phyloP scores from a whole-genome alignment of 768 basidiomycete genomes.

The Rhizopogon vulgaris region DNA sequence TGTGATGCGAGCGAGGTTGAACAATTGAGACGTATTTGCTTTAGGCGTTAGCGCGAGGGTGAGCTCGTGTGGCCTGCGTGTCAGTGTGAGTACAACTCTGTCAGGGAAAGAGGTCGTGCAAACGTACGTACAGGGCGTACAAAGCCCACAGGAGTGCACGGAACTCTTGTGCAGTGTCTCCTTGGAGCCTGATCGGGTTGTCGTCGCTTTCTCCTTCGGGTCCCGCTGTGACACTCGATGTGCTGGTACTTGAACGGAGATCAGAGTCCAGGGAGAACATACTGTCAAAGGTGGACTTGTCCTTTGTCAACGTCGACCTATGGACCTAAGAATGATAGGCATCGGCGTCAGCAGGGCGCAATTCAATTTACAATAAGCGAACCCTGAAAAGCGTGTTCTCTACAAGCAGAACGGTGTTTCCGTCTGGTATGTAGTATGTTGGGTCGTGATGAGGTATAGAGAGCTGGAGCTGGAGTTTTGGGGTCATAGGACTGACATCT shows the following conservation, averaged over 20 bases:
- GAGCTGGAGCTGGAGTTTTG: constrained; percentile 26
- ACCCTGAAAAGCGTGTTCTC: constrained; percentile 47
- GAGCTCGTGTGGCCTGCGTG: constrained; percentile 38
- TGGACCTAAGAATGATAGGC: constrained; percentile 25
- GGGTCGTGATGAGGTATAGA: constrained; percentile 32
- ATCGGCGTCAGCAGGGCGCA: constrained; percentile 17
- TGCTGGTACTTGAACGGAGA: constrained; percentile 20
- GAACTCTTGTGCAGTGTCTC: constrained; percentile 44
- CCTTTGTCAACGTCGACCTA: constrained; percentile 36
- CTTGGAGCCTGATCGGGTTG: constrained; percentile 41
- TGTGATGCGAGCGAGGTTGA: constrained; percentile 42
- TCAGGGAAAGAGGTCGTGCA: not conserved
- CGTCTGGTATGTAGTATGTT: constrained; percentile 35
- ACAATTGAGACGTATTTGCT: constrained; percentile 38
- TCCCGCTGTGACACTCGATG: constrained; percentile 22
- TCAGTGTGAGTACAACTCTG: constrained; percentile 2
- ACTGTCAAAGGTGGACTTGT: constrained; percentile 39
- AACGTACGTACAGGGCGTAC: constrained; percentile 41
- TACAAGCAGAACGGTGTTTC: constrained; percentile 38
- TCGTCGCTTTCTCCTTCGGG: constrained; percentile 46
- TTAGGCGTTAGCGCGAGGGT: constrained; percentile 36
- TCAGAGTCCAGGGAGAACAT: constrained; percentile 40
- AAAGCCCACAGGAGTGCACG: constrained; percentile 48
- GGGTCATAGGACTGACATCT: constrained; percentile 24
- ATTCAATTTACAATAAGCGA: constrained; percentile 1